These are phyloP conservation scores for Rhizopus delemar DNA, from an alignment of 371 early-diverging fungal genomes.

Conservation along the genomic window DNA sequence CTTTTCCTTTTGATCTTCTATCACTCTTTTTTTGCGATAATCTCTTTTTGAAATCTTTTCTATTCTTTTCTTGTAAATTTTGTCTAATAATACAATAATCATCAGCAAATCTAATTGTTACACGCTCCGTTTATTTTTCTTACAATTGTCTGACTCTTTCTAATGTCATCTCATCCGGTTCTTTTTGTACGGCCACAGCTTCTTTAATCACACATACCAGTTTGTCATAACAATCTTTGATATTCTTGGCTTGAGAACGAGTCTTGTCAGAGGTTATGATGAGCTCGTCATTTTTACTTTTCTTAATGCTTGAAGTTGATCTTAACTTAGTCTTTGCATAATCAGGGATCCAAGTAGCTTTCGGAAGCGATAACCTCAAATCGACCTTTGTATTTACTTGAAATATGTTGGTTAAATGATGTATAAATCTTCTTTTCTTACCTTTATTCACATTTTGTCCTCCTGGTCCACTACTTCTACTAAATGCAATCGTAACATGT, in stretches of 20 bases:
- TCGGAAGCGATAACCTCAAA: slow-evolving; percentile 66
- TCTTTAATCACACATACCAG: slow-evolving; percentile 62
- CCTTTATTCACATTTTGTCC: slow-evolving; percentile 94
- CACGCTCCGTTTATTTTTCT: slow-evolving; percentile 19
- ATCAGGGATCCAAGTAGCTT: slow-evolving; percentile 79
- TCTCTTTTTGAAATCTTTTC: slow-evolving; percentile 38
- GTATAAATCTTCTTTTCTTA: slow-evolving; percentile 2
- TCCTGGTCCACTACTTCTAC: slow-evolving; percentile 76
- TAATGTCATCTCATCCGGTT: slow-evolving; percentile 66
- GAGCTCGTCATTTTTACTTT: slow-evolving; percentile 76
- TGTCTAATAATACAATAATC: slow-evolving; percentile 3
- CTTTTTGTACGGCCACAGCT: slow-evolving; percentile 73
- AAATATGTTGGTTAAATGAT: slow-evolving; percentile 13
- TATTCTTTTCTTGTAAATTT: slow-evolving; percentile 13
- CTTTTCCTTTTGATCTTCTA: slow-evolving; percentile 36
- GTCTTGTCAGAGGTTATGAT: slow-evolving; percentile 77
- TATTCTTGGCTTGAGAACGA: slow-evolving; percentile 78
- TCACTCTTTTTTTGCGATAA: slow-evolving; percentile 43
- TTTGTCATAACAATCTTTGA: slow-evolving; percentile 80
- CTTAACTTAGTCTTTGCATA: slow-evolving; percentile 60
- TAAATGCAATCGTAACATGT: slow-evolving; percentile 33
- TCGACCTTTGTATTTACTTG: slow-evolving; percentile 86
- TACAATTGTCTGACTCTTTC: slow-evolving; percentile 66
- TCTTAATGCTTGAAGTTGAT: slow-evolving; percentile 28
- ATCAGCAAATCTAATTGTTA: not conserved